A percentile compares a stretch with the other conserved stretches of the same genome.
phyloP scores from a whole-genome alignment of 164 flowering plant genomes.

The Vitis labrusca region DNA sequence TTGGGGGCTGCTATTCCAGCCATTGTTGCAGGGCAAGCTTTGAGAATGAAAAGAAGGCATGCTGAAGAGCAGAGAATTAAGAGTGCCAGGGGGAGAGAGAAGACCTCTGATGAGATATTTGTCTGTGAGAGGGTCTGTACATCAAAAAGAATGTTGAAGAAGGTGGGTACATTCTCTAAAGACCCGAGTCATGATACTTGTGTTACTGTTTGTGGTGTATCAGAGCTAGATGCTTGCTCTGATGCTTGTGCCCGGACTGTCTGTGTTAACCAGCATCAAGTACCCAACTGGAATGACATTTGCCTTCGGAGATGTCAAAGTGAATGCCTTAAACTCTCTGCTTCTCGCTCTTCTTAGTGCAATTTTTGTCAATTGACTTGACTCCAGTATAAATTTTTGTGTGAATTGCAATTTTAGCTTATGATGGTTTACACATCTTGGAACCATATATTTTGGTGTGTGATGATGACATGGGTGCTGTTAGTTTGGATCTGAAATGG shows the following conservation, averaged over 20 bases:
- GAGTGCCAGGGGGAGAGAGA: conserved; percentile 76
- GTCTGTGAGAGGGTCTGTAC: conserved; percentile 96
- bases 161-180: conserved; percentile 83
- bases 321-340: conserved; percentile 73
- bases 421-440: too few species aligned
- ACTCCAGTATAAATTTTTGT: too few species aligned
- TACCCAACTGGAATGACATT: conserved; percentile 84
- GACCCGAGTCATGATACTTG: conserved; percentile 83
- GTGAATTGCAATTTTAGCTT: too few species aligned
- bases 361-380: neutral
- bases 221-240: conserved; percentile 84
- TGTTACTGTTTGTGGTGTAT: conserved; percentile 87
- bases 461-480: neutral
- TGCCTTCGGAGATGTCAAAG: conserved; percentile 79
- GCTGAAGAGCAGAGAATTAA: conserved; percentile 69
- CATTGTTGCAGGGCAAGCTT: conserved; percentile 64
- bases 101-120: conserved; percentile 79
- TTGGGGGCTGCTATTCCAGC: conserved; percentile 64
- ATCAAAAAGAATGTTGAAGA: conserved; percentile 85
- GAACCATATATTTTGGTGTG: too few species aligned
- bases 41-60: conserved; percentile 56
- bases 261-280: conserved; percentile 82
- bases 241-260: conserved; percentile 95
- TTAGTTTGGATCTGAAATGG: too few species aligned
- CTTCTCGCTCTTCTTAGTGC: conserved; percentile 30